Conservation (phyloP, 208 protist species). For the Leptomonas seymouri region DNA sequence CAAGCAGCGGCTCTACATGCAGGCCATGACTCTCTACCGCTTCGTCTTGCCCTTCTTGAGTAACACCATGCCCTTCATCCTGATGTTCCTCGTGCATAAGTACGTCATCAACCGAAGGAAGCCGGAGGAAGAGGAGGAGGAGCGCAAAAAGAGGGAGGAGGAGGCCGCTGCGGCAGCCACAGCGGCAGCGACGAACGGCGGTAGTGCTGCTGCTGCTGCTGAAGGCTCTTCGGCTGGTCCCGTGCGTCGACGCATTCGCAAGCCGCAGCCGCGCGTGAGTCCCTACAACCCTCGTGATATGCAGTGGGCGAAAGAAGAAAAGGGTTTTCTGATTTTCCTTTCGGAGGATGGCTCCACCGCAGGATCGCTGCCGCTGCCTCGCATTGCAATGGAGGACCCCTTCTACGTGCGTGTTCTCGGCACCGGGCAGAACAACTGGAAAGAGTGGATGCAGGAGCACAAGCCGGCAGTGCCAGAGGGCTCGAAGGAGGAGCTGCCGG, state of each 20-base stretch:
- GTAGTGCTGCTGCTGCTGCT: neutral
- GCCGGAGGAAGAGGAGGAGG: conserved; percentile 25
- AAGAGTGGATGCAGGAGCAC: conserved; percentile 44
- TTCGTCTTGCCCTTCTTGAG: conserved; percentile 44
- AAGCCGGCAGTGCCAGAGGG: conserved; percentile 13
- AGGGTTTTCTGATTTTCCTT: conserved; percentile 76
- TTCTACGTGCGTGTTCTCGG: conserved; percentile 73
- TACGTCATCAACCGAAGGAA: conserved; percentile 46
- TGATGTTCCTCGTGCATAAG: conserved; percentile 80
- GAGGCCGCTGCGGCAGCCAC: conserved; percentile 3
- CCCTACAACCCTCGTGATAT: conserved; percentile 60
- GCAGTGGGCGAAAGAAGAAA: conserved; percentile 49
- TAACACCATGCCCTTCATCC: conserved; percentile 64
- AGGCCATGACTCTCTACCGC: conserved; percentile 41
- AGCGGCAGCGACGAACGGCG: neutral
- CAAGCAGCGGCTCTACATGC: conserved; percentile 56
- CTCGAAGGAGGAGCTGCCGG: conserved; percentile 9
- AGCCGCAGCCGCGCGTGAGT: conserved; percentile 33
- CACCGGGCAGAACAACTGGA: conserved; percentile 49
- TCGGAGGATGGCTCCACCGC: conserved; percentile 30
- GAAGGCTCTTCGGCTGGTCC: conserved; percentile 9
- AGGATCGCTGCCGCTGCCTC: conserved; percentile 41
- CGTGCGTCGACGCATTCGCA: conserved; percentile 29
- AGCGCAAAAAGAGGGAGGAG: conserved; percentile 28
- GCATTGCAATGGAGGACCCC: conserved; percentile 53